A percentile compares a stretch with the other conserved stretches of the same genome.
These are phyloP conservation scores for Fistulinella prunicolor DNA, from an alignment of 768 basidiomycete species.

Conservation along the genomic window DNA sequence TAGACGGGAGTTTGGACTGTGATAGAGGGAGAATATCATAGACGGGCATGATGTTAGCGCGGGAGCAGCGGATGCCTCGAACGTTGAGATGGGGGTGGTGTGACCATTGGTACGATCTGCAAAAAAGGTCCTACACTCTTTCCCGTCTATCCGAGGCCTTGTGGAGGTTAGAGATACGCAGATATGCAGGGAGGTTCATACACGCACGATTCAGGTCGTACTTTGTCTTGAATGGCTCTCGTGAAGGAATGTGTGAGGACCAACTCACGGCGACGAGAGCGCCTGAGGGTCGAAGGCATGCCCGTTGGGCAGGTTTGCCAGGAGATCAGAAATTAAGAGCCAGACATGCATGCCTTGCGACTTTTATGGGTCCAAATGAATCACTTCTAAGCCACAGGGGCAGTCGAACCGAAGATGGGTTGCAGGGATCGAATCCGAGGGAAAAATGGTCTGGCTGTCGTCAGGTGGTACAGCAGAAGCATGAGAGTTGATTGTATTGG, in stretches of 20 bases:
- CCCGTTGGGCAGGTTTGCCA: constrained; percentile 21
- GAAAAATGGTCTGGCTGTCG: constrained; percentile 7
- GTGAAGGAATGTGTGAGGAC: constrained; percentile 51
- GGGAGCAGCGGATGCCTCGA: constrained; percentile 15
- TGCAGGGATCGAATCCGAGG: constrained; percentile 15
- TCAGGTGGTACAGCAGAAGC: constrained; percentile 12
- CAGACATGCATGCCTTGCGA: constrained; percentile 12
- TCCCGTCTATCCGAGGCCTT: constrained; percentile 18
- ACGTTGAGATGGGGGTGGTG: constrained; percentile 14
- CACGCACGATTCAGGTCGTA: constrained; percentile 33
- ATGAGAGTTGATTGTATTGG: no score
- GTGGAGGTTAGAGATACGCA: constrained; percentile 6
- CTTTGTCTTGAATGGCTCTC: constrained; percentile 43
- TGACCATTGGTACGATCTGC: constrained; percentile 22
- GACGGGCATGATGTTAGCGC: constrained; percentile 24
- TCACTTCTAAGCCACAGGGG: constrained; percentile 30
- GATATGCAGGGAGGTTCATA: background rate
- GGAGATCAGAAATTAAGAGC: constrained; percentile 11
- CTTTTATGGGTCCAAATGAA: constrained; percentile 30
- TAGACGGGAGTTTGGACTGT: constrained; percentile 16
- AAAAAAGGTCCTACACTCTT: constrained; percentile 18
- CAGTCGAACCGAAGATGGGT: constrained; percentile 11
- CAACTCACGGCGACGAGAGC: constrained; percentile 46
- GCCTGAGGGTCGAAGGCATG: constrained; percentile 44
- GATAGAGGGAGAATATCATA: constrained; percentile 27